These are phyloP conservation scores for Coemansia sp. DNA, from an alignment of 192 early-diverging fungal genomes.

Conservation along the genomic window DNA sequence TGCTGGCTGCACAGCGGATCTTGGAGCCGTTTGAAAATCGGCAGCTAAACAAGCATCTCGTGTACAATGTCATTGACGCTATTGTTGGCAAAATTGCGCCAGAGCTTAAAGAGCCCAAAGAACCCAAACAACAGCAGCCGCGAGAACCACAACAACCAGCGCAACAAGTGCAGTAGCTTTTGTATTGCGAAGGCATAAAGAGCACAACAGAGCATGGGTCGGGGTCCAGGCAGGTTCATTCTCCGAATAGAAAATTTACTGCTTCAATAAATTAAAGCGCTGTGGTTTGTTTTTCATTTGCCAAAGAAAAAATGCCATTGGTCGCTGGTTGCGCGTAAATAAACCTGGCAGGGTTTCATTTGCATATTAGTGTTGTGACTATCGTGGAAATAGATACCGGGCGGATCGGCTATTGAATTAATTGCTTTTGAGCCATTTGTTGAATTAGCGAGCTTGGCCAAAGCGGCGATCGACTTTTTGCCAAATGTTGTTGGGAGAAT, in stretches of 20 bases:
- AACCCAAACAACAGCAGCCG: slow-evolving; percentile 6
- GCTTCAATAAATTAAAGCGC: background rate
- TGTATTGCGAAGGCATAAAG: too few species aligned
- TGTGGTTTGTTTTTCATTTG: background rate
- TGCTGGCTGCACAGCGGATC: slow-evolving; percentile 41
- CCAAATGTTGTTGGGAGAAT: background rate
- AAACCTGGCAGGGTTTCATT: background rate
- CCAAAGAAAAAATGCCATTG: background rate
- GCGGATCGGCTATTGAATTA: background rate
- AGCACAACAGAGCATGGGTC: background rate
- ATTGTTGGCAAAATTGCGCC: slow-evolving; percentile 52
- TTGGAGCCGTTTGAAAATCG: slow-evolving; percentile 54
- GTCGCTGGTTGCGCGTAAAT: background rate
- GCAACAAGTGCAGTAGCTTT: background rate
- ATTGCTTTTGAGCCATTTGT: background rate
- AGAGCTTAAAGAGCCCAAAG: slow-evolving; percentile 26
- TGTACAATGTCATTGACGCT: slow-evolving; percentile 46
- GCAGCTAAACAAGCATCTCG: slow-evolving; percentile 53
- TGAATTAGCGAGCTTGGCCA: background rate
- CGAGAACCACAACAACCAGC: slow-evolving; percentile 3
- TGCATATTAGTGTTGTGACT: too few species aligned
- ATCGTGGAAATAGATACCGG: too few species aligned
- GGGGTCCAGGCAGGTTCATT: background rate
- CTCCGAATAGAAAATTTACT: background rate
- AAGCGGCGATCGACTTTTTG: background rate